Percentiles rank a stretch among this genome's conserved stretches.
Evolutionary conservation across 495 filamentous ascomycete genomes (phyloP).

Genomic region (Tricharina praecox): DNA sequence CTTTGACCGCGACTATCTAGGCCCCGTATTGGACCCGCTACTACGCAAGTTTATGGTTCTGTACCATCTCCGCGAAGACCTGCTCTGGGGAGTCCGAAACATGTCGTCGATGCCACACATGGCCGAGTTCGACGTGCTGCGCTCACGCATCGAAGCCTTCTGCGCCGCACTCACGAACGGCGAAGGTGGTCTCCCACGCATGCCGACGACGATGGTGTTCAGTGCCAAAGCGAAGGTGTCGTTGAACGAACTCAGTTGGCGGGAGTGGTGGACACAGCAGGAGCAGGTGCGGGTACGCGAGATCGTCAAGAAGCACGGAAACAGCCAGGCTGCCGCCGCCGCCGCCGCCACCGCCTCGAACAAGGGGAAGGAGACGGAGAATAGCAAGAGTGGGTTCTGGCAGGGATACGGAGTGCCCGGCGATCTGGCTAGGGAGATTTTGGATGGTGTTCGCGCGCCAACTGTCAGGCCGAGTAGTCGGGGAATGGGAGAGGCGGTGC

Average conservation of each 20-base stretch:
- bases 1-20: conserved; percentile 48
- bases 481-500: conserved; percentile 26
- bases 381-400: conserved; percentile 4
- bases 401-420: conserved; percentile 23
- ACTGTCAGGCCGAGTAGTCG: conserved; percentile 19
- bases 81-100: conserved; percentile 40
- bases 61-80: conserved; percentile 43
- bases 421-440: conserved; percentile 42
- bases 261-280: conserved; percentile 56
- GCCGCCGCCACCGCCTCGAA: not conserved
- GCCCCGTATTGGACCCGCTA: conserved; percentile 49
- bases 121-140: conserved; percentile 41
- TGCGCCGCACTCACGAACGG: conserved; percentile 15
- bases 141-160: conserved; percentile 31
- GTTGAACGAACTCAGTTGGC: conserved; percentile 44
- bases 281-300: conserved; percentile 49
- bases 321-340: conserved; percentile 31
- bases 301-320: conserved; percentile 41
- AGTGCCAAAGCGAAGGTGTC: conserved; percentile 36
- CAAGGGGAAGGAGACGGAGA: conserved; percentile 5
- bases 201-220: conserved; percentile 28
- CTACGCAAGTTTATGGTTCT: conserved; percentile 48
- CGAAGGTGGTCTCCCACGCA: conserved; percentile 12
- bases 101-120: conserved; percentile 43
- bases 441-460: conserved; percentile 38